Conservation (phyloP, 2,329 filamentous ascomycete species). For the Arthrobotrys iridis region DNA sequence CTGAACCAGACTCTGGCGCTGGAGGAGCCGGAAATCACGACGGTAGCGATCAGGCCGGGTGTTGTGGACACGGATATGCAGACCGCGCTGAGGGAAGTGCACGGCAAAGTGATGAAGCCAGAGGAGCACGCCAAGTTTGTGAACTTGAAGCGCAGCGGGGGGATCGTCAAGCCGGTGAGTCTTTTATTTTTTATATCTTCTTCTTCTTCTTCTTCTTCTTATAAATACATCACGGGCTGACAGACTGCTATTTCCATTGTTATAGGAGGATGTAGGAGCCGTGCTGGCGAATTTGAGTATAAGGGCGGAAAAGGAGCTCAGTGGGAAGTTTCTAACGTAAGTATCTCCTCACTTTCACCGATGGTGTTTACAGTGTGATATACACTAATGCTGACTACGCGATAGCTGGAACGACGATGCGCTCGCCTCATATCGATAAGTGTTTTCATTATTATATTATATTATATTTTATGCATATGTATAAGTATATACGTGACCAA, state of each 20-base stretch:
- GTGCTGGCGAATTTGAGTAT: conserved; percentile 41
- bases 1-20: conserved; percentile 75
- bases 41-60: conserved; percentile 69
- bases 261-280: conserved; percentile 46
- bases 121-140: conserved; percentile 72
- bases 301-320: conserved; percentile 25
- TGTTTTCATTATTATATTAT: background rate
- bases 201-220: background rate
- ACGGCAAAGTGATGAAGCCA: conserved; percentile 70
- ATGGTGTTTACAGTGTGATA: background rate
- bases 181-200: background rate
- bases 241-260: too few species aligned
- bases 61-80: conserved; percentile 91
- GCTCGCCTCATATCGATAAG: conserved; percentile 30
- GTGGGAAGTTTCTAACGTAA: conserved; percentile 48
- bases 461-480: background rate
- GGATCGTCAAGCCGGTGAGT: conserved; percentile 66
- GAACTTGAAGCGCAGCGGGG: conserved; percentile 74
- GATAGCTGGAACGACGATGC: conserved; percentile 41
- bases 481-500: background rate
- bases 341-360: background rate
- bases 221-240: background rate
- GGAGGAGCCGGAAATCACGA: conserved; percentile 82
- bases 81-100: conserved; percentile 76
- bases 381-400: background rate